These are phyloP conservation scores for Globisporangium radiosum DNA, from an alignment of 352 stramenopile genomes.

Conservation along the genomic window DNA sequence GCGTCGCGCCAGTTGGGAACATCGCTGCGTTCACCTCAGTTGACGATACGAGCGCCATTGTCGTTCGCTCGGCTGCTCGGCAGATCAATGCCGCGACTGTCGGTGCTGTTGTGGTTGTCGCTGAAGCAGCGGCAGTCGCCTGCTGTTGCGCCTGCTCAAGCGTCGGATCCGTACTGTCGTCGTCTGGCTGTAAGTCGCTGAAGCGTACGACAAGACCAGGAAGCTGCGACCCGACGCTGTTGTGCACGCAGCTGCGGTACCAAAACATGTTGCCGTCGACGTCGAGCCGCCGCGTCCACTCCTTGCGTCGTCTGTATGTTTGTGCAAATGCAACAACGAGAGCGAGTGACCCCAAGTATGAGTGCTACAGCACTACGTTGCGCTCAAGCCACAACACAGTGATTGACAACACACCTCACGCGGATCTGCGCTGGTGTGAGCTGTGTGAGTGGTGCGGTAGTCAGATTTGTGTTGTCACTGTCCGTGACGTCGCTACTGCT, in stretches of 20 bases:
- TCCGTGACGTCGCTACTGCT: too few relatives aligned
- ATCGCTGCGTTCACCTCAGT: too few relatives aligned
- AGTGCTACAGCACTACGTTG: not conserved
- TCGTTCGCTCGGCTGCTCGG: not conserved
- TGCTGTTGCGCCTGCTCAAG: not conserved
- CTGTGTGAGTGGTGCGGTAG: not conserved
- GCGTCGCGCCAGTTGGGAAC: not conserved
- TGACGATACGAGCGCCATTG: not conserved
- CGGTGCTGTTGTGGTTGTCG: not conserved
- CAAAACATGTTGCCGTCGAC: slow-evolving; percentile 23
- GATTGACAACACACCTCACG: not conserved
- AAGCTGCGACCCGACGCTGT: slow-evolving; percentile 7
- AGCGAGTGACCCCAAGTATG: not conserved
- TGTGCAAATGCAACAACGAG: not conserved
- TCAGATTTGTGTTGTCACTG: too few relatives aligned
- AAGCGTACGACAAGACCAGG: not conserved
- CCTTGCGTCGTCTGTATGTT: slow-evolving; percentile 16
- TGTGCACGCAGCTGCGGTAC: slow-evolving; percentile 1
- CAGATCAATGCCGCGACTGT: not conserved
- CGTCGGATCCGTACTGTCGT: not conserved
- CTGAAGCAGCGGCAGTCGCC: not conserved
- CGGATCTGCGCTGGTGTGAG: not conserved
- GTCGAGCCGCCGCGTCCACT: slow-evolving; percentile 31
- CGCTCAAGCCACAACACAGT: not conserved
- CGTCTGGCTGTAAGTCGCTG: not conserved